These are phyloP conservation scores for Dendrobium huoshanense DNA, from an alignment of 106 monocot species.

Conservation along the genomic window DNA sequence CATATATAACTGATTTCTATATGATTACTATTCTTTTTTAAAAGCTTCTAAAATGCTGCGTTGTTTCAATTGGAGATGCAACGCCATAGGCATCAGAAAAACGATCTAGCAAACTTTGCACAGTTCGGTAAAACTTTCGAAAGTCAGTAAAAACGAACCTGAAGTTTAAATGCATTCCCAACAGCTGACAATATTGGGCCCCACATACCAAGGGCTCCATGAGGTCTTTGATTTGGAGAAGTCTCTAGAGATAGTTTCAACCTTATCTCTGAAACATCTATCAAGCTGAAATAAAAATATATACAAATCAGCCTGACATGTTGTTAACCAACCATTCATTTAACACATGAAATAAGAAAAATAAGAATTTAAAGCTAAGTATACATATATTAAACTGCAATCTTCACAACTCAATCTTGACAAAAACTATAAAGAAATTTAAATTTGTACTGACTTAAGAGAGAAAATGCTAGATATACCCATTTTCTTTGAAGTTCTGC, in stretches of 20 bases:
- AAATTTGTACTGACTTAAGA: too few relatives aligned
- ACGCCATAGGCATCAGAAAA: neutral
- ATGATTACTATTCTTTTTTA: neutral
- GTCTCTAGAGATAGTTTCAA: conserved; percentile 91
- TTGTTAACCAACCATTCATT: too few relatives aligned
- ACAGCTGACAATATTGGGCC: conserved; percentile 88
- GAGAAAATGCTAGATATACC: too few relatives aligned
- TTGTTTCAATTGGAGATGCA: neutral
- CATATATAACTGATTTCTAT: neutral
- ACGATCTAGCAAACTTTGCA: neutral
- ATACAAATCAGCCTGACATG: neutral
- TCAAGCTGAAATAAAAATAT: conserved; percentile 45
- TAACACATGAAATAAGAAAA: too few relatives aligned
- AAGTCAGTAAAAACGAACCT: conserved; percentile 34
- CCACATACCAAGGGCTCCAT: conserved; percentile 94
- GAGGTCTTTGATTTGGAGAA: conserved; percentile 82
- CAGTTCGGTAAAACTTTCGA: neutral
- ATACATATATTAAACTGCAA: too few relatives aligned
- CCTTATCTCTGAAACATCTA: conserved; percentile 95
- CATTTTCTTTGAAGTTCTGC: too few relatives aligned
- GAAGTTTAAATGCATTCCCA: conserved; percentile 95
- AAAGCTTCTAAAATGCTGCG: neutral
- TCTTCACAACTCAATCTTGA: too few relatives aligned
- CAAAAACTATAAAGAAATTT: too few relatives aligned
- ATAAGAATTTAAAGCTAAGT: too few relatives aligned